These are phyloP conservation scores for Laburnicola sp. DNA, from an alignment of 2,329 filamentous ascomycete species.

Conservation along the genomic window DNA sequence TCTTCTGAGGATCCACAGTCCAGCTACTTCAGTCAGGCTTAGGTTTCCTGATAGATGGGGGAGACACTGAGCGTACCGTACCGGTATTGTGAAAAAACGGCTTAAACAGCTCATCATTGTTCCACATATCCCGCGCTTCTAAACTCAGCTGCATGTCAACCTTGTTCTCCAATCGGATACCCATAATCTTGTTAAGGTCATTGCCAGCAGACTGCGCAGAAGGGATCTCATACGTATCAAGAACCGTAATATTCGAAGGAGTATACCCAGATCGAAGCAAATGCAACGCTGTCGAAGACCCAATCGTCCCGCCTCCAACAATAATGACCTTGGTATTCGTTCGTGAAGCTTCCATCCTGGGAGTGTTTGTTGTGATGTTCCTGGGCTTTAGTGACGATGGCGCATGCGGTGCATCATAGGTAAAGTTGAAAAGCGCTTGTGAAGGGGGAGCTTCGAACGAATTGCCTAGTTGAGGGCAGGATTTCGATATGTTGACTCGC, in stretches of 20 bases:
- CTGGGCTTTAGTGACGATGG: not conserved
- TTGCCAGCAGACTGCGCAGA: conserved; percentile 55
- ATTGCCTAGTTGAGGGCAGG: not conserved
- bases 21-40: conserved; percentile 24
- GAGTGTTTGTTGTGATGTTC: not conserved
- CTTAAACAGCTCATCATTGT: conserved; percentile 51
- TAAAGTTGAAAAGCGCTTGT: conserved; percentile 2
- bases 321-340: conserved; percentile 41
- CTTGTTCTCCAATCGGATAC: conserved; percentile 44
- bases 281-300: conserved; percentile 57
- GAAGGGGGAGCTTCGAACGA: not conserved
- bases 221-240: conserved; percentile 53
- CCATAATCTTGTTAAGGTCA: conserved; percentile 56
- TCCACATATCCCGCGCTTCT: conserved; percentile 49
- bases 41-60: not conserved
- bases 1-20: conserved; percentile 43
- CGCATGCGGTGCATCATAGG: not conserved
- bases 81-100: conserved; percentile 54
- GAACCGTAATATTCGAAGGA: conserved; percentile 50
- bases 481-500: too few species aligned
- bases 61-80: conserved; percentile 20
- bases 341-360: conserved; percentile 23
- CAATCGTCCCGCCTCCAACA: conserved; percentile 58
- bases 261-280: conserved; percentile 55
- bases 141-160: conserved; percentile 42